Percentiles rank a stretch among this genome's conserved stretches.
Conservation (phyloP, 306 rosid genomes). For the Phaseolus lunatus region DNA sequence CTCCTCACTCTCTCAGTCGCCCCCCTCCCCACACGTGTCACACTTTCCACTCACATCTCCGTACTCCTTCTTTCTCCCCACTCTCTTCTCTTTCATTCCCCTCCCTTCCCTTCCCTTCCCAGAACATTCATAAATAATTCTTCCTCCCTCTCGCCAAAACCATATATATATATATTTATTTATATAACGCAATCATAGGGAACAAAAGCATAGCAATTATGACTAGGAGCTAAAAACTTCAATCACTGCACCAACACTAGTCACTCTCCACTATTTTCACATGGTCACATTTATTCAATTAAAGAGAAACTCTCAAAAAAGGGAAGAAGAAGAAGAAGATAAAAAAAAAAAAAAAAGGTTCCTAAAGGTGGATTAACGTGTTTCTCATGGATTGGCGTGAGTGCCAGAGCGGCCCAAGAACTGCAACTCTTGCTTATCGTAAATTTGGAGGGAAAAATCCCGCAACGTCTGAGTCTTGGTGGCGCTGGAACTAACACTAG, state of each 20-base stretch:
- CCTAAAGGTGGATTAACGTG: background rate
- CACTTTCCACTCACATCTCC: conserved; percentile 35
- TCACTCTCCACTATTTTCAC: conserved; percentile 1
- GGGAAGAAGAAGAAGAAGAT: background rate
- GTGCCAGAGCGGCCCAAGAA: conserved; percentile 51
- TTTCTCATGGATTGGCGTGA: conserved; percentile 19
- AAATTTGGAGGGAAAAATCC: conserved; percentile 74
- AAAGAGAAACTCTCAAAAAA: background rate
- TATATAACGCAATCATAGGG: background rate
- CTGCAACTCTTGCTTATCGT: conserved; percentile 76
- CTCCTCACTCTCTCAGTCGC: background rate
- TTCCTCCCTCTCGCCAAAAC: background rate
- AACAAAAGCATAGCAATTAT: background rate
- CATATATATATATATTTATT: no score
- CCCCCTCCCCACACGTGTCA: conserved; percentile 46
- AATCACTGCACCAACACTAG: background rate
- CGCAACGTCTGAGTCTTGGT: conserved; percentile 51
- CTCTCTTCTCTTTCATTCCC: background rate
- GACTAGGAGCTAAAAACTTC: background rate
- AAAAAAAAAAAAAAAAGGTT: background rate
- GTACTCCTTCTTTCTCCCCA: conserved; percentile 2
- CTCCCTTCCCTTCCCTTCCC: no score
- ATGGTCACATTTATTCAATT: conserved; percentile 24
- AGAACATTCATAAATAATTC: background rate
- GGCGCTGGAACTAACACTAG: conserved; percentile 51